Evolutionary conservation across 768 basidiomycete genomes (phyloP).

Genomic region (Neoboletus brunneissimus): DNA sequence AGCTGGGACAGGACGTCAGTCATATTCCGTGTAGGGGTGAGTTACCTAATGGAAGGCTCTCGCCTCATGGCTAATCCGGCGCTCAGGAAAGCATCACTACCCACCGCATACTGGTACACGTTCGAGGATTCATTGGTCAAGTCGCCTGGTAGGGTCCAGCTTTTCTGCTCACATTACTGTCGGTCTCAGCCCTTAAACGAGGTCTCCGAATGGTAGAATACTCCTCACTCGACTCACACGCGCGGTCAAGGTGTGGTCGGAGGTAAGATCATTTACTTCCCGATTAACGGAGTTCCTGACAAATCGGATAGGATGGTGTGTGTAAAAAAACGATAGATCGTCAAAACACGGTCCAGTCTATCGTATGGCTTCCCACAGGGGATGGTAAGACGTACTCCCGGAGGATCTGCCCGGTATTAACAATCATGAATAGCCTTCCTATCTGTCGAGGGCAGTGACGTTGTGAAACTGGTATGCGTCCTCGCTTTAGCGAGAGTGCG

Average conservation of each 20-base stretch:
- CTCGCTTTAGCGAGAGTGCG: conserved; percentile 3
- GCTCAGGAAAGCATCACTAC: conserved; percentile 40
- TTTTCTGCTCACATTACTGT: background rate
- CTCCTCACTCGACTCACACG: conserved; percentile 49
- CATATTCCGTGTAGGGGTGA: conserved; percentile 47
- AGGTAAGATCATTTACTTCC: conserved; percentile 31
- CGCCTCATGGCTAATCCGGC: conserved; percentile 14
- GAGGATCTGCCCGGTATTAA: conserved; percentile 11
- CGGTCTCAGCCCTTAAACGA: conserved; percentile 19
- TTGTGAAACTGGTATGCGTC: conserved; percentile 43
- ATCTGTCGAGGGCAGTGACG: conserved; percentile 48
- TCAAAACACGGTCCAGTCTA: conserved; percentile 44
- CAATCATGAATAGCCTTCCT: conserved; percentile 41
- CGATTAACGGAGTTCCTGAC: conserved; percentile 4
- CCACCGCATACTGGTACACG: conserved; percentile 51
- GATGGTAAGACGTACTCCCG: conserved; percentile 34
- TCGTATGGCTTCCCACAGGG: conserved; percentile 50
- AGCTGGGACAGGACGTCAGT: conserved; percentile 53
- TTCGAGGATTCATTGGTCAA: conserved; percentile 51
- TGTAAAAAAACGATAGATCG: conserved; percentile 51
- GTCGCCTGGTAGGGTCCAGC: conserved; percentile 45
- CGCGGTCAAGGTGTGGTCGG: conserved; percentile 52
- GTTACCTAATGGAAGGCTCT: conserved; percentile 16
- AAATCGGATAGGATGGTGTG: conserved; percentile 42
- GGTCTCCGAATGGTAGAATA: conserved; percentile 46